Conservation (phyloP, 768 basidiomycete genomes). For the Lactarius quietus region DNA sequence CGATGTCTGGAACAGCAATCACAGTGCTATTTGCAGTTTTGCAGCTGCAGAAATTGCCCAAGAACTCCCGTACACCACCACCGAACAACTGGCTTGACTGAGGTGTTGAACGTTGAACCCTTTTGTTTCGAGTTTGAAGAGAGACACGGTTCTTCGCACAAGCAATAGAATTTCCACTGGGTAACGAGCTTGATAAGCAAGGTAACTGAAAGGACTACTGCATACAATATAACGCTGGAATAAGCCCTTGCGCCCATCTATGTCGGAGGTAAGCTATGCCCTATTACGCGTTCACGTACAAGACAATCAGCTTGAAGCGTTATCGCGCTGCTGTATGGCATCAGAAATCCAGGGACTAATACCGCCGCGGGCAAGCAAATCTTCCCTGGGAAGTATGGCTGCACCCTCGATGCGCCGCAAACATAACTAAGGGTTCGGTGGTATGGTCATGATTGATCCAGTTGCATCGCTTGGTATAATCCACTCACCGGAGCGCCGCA, state of each 20-base stretch:
- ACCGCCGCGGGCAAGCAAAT: slow-evolving; percentile 3
- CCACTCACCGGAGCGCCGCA: slow-evolving; percentile 36
- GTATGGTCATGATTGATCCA: background rate
- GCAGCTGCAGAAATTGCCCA: too few species aligned
- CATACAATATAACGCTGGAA: too few species aligned
- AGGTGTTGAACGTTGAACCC: too few species aligned
- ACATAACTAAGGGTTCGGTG: slow-evolving; percentile 4
- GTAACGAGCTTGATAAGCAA: too few species aligned
- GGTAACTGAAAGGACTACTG: too few species aligned
- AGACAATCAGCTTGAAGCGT: background rate
- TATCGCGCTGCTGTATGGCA: slow-evolving; percentile 5
- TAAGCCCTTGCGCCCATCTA: background rate
- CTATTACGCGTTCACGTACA: background rate
- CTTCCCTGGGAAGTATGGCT: slow-evolving; percentile 1
- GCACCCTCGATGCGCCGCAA: slow-evolving; percentile 12
- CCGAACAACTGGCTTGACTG: too few species aligned
- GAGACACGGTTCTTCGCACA: too few species aligned
- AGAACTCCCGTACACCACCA: too few species aligned
- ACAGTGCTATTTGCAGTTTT: too few species aligned
- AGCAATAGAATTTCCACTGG: too few species aligned
- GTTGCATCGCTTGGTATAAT: background rate
- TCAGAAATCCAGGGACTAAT: slow-evolving; percentile 10
- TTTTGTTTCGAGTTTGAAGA: too few species aligned
- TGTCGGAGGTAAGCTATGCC: background rate
- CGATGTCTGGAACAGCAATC: too few species aligned